phyloP scores from a whole-genome alignment of 352 stramenopile species.

The Pythium volutum region DNA sequence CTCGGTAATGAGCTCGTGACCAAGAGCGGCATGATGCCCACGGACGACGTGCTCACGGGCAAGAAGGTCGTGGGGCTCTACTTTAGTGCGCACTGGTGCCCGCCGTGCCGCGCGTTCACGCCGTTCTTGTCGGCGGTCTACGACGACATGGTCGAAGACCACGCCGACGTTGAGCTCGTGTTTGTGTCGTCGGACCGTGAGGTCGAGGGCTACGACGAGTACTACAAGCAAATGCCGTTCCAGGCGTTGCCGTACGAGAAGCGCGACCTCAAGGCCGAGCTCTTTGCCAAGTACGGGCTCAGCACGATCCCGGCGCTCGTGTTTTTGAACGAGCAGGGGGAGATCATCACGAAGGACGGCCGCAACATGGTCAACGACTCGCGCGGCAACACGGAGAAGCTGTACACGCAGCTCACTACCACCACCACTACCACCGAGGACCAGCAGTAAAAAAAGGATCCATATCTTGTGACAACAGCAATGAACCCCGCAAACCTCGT shows the following conservation, averaged over 20 bases:
- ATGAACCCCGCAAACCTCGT: not conserved
- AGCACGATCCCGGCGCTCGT: conserved; percentile 90
- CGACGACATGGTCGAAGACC: conserved; percentile 83
- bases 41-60: conserved; percentile 54
- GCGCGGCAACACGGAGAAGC: conserved; percentile 65
- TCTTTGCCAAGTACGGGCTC: conserved; percentile 84
- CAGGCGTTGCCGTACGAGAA: conserved; percentile 91
- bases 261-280: conserved; percentile 54
- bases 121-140: conserved; percentile 91
- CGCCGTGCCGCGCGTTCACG: conserved; percentile 93
- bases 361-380: conserved; percentile 75
- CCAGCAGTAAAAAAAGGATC: conserved; percentile 3
- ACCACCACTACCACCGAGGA: not conserved
- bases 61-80: conserved; percentile 93
- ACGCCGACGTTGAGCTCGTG: conserved; percentile 88
- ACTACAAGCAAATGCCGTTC: conserved; percentile 93
- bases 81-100: conserved; percentile 96
- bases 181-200: conserved; percentile 89
- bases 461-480: no score
- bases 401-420: conserved; percentile 36
- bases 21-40: conserved; percentile 75
- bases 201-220: conserved; percentile 75
- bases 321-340: conserved; percentile 80
- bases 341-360: conserved; percentile 79
- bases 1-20: conserved; percentile 66